These are phyloP conservation scores for Pleurostoma richardsiae DNA, from an alignment of 2,329 filamentous ascomycete genomes.

Conservation along the genomic window DNA sequence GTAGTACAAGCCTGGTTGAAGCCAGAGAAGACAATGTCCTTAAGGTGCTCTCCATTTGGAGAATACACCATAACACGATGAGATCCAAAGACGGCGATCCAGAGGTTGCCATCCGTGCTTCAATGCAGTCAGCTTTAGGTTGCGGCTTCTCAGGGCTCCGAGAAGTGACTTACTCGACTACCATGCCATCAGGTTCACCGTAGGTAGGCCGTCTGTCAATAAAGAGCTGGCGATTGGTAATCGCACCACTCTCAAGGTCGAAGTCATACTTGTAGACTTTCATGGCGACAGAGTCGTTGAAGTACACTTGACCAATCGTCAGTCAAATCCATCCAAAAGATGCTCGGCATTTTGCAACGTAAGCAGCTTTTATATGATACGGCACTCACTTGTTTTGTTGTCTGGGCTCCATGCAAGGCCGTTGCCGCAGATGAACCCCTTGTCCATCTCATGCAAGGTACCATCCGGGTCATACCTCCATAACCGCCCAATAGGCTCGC, in stretches of 20 bases:
- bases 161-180: constrained; percentile 24
- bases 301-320: constrained; percentile 15
- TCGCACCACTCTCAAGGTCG: constrained; percentile 20
- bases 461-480: constrained; percentile 20
- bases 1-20: constrained; percentile 27
- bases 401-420: constrained; percentile 29
- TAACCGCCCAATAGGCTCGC: constrained; percentile 15
- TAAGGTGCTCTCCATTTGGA: constrained; percentile 22
- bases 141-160: background rate
- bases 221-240: constrained; percentile 22
- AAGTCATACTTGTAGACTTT: constrained; percentile 24
- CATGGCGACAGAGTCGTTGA: constrained; percentile 26
- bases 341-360: background rate
- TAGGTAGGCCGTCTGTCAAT: constrained; percentile 17
- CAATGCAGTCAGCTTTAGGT: background rate
- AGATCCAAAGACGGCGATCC: constrained; percentile 27
- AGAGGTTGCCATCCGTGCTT: constrained; percentile 27
- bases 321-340: background rate
- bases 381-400: constrained; percentile 20
- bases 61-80: constrained; percentile 26
- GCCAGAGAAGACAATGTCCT: constrained; percentile 24
- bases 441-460: constrained; percentile 22
- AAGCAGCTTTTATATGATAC: background rate
- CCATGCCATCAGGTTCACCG: constrained; percentile 30
- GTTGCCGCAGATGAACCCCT: constrained; percentile 27